Percentiles rank a stretch among this genome's conserved stretches.
phyloP scores from a whole-genome alignment of 2,329 filamentous ascomycete genomes.

The Botrytis porri region DNA sequence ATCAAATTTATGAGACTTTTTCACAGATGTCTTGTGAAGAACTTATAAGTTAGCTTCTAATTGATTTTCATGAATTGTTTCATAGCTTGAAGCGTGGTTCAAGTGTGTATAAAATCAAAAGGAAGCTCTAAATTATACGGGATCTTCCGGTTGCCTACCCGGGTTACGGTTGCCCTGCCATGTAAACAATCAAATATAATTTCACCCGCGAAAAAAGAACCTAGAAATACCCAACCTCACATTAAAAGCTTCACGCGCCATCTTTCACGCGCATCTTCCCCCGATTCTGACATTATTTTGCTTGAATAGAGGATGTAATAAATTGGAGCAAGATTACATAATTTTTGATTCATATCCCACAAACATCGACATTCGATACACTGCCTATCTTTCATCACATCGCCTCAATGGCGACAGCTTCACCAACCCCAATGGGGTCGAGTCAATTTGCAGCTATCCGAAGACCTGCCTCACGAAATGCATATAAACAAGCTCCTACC shows the following conservation, averaged over 20 bases:
- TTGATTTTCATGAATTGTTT: not conserved
- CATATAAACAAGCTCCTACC: slow-evolving; percentile 50
- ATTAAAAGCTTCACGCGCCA: slow-evolving; percentile 1
- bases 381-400: not conserved
- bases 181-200: slow-evolving; percentile 8
- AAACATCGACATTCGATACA: slow-evolving; percentile 13
- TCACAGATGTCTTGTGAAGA: too few species aligned
- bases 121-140: not conserved
- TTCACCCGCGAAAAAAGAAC: not conserved
- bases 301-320: slow-evolving; percentile 28
- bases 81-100: not conserved
- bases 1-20: not conserved
- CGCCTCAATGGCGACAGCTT: slow-evolving; percentile 49
- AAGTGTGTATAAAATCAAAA: not conserved
- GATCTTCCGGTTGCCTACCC: not conserved
- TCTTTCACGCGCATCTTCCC: slow-evolving; percentile 31
- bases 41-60: too few species aligned
- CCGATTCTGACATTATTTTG: slow-evolving; percentile 22
- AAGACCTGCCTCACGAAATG: slow-evolving; percentile 53
- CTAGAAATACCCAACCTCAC: not conserved
- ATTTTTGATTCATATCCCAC: slow-evolving; percentile 19
- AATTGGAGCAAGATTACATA: slow-evolving; percentile 24
- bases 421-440: slow-evolving; percentile 54
- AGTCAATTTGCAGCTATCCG: slow-evolving; percentile 48
- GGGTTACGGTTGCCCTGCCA: not conserved